phyloP scores from a whole-genome alignment of 192 early-diverging fungal genomes.

The Backusella mclennaniae region DNA sequence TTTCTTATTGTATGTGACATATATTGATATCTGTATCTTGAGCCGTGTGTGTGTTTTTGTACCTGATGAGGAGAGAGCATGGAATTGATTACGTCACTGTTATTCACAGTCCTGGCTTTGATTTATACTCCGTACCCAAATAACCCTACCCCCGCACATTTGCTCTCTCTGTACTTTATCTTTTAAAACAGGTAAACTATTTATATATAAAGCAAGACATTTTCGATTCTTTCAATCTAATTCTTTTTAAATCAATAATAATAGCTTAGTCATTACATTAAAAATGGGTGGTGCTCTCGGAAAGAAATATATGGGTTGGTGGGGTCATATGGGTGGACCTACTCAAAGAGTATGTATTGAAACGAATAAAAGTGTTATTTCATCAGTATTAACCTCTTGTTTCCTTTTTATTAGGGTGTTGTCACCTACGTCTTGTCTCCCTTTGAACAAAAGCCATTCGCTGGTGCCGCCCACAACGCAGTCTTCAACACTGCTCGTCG shows the following conservation, averaged over 20 bases:
- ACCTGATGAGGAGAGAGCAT: background rate
- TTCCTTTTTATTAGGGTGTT: constrained; percentile 38
- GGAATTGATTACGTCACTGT: background rate
- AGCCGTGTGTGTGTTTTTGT: background rate
- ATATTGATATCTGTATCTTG: background rate
- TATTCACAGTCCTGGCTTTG: background rate
- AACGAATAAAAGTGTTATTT: background rate
- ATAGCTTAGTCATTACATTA: constrained; percentile 9
- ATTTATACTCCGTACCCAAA: background rate
- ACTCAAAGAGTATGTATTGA: constrained; percentile 43
- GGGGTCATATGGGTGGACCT: constrained; percentile 59
- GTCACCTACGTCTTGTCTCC: constrained; percentile 58
- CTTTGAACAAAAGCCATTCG: constrained; percentile 62
- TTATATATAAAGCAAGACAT: background rate
- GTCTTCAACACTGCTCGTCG: constrained; percentile 65
- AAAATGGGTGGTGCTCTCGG: constrained; percentile 30
- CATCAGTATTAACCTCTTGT: background rate
- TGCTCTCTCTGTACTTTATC: background rate
- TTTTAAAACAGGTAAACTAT: background rate
- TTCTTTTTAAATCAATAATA: background rate
- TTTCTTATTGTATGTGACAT: background rate
- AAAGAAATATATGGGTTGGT: constrained; percentile 37
- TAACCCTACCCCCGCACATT: constrained; percentile 1
- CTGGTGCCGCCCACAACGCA: constrained; percentile 54
- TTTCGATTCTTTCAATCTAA: background rate